A percentile compares a stretch with the other conserved stretches of the same genome.
Conservation (phyloP, 441 rosid genomes). For the Adansonia rubrostipa region DNA sequence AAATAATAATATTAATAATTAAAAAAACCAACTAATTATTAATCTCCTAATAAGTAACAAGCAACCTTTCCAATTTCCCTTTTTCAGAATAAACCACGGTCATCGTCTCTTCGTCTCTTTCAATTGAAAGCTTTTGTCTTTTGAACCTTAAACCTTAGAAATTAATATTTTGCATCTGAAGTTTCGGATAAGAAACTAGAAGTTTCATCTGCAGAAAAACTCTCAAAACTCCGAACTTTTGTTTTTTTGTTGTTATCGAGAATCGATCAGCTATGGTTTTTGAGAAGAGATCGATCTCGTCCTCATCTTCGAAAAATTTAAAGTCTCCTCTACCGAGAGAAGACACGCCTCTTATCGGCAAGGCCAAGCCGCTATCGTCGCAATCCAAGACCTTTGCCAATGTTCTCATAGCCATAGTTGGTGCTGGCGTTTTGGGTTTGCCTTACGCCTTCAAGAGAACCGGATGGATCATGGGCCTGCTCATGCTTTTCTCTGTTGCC, state of each 20-base stretch:
- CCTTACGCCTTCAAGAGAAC: slow-evolving; percentile 83
- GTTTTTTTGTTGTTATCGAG: not conserved
- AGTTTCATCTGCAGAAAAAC: too few relatives aligned
- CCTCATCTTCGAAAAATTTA: slow-evolving; percentile 38
- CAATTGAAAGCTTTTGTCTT: too few relatives aligned
- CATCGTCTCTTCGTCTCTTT: too few relatives aligned
- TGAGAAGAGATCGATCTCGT: slow-evolving; percentile 37
- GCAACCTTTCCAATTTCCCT: too few relatives aligned
- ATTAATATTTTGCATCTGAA: too few relatives aligned
- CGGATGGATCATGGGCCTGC: slow-evolving; percentile 73
- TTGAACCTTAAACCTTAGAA: too few relatives aligned
- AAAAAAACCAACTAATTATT: too few relatives aligned
- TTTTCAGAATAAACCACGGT: too few relatives aligned
- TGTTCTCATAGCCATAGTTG: slow-evolving; percentile 78
- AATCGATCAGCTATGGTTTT: slow-evolving; percentile 40
- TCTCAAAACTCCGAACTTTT: not conserved
- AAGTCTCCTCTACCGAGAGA: slow-evolving; percentile 45
- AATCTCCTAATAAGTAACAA: too few relatives aligned
- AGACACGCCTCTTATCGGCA: slow-evolving; percentile 69
- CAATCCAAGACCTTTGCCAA: slow-evolving; percentile 80
- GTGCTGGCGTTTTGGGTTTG: slow-evolving; percentile 84
- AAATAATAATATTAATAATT: too few relatives aligned
- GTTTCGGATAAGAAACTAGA: too few relatives aligned
- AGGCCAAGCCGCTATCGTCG: slow-evolving; percentile 47
- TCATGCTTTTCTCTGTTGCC: slow-evolving; percentile 67